Evolutionary conservation across 2,329 filamentous ascomycete genomes (phyloP), one percentile per base, ranked within the genome.

Genomic region (Clonostachys solani): DNA sequence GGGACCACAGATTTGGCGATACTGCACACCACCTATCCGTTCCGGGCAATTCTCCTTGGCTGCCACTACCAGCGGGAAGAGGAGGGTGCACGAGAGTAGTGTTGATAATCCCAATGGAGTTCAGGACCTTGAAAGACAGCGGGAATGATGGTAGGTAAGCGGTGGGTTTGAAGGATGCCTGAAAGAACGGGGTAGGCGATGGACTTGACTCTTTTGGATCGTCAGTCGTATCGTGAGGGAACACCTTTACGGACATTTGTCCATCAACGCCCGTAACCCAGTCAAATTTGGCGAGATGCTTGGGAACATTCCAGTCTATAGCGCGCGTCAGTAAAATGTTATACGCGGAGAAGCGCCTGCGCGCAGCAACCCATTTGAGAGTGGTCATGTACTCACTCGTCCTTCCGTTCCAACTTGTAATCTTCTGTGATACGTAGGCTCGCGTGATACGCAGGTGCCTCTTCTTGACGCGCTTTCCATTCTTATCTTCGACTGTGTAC

Each of bases 301-400:
- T 80, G 12, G 77, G 75, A 33, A 77, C 72, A 54, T 77, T 78
- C 76, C 75, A 80, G 50, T 78, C 73, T 75, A 33, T 35, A 12
- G 6, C 15, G 33, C 23, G 9, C 17, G 23, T 29, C 23, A 29
- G 23, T 10, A 29, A 29, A 29, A 29, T 7, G 5, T 4, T 19
- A 19, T 29, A 13, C 23, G 12, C 19, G 33, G 4, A 42, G 18
- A 42, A 15, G 13, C 40, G 15, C 18, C 8, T 29, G 45, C 16
- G 33, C 42, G 12, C 38, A 19, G 6, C 29, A 38, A 9, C 12
- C 5, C 19, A 13, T 19, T 17, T 29, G n/a, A 37, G 16, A 13
- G 36, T 15, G 16, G 12, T 6, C 15, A 19, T 16, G 19, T 6
- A 59, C 66, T 56, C 54, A 77, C 74, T 77, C 33, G 62, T 68